Evolutionary conservation across 2,329 filamentous ascomycete species (phyloP), one percentile per base, ranked within the genome.

Genomic region (Nigrospora osmanthi): DNA sequence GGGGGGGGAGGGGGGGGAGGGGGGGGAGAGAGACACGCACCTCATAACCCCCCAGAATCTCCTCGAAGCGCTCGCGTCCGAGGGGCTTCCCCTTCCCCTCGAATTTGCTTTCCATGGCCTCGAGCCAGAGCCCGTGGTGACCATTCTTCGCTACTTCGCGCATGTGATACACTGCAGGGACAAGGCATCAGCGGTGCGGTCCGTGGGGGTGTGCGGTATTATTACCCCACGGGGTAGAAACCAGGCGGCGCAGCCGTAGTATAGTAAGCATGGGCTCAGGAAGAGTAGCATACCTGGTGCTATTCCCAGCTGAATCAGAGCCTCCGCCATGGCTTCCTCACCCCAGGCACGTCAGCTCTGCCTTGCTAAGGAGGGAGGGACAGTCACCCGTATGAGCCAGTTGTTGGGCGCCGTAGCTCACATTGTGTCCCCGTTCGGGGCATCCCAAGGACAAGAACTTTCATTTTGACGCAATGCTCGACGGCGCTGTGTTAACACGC

Each of bases 361-460:
- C 10, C 9, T 10, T 28, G 5, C 23, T 7, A 4, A 7, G 2
- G 23, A 28, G 4, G 23, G 9, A 6, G 19, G 19, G 19, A 10
- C 7, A 6, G 23, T 28, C 23, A 28, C 23, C 23, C 23, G 7
- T 28, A 7, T 10, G 10, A 7, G 23, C 23, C 23, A 28, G 23
- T 4, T 28, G 23, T 4, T 28, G 23, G 23, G 23, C 10, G 23
- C 23, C 23, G 23, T 28, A 23, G 47, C 51, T 46, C 46, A 61
- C 63, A 59, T 46, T 61, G 56, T 15, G 60, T 63, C 13, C 62
- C 61, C 6, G 61, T 62, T 28, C 60, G 51, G 17, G 57, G 58
- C 16, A 58, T 54, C 12, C 62, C 61, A 23, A 67, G 46, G 31
- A 64, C 52, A 4, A 67, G 56, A 19, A 65, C 54, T 42, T 62